These are phyloP conservation scores for Sporisorium graminicola DNA, from an alignment of 1,284 basidiomycete genomes.

Conservation along the genomic window DNA sequence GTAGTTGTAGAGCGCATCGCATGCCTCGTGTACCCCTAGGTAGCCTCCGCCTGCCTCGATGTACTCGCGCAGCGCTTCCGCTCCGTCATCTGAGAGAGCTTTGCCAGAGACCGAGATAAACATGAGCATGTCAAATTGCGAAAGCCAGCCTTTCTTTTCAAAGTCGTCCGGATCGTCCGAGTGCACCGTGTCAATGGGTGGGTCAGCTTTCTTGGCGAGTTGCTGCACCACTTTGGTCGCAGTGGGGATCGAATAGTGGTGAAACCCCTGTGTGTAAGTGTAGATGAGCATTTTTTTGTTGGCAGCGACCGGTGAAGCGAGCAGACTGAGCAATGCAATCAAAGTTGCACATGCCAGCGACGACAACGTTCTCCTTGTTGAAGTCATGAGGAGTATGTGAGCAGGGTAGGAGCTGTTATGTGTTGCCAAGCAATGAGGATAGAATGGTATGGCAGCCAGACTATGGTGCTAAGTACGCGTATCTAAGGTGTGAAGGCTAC, in stretches of 20 bases:
- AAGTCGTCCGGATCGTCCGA: conserved; percentile 52
- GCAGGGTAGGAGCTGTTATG: neutral
- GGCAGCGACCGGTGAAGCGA: conserved; percentile 28
- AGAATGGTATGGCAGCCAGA: neutral
- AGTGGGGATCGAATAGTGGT: conserved; percentile 55
- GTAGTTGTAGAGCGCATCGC: conserved; percentile 50
- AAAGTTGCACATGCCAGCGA: conserved; percentile 18
- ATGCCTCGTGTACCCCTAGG: conserved; percentile 60
- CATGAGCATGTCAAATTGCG: conserved; percentile 60
- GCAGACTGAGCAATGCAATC: conserved; percentile 14
- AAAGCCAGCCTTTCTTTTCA: conserved; percentile 44
- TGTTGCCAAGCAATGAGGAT: neutral
- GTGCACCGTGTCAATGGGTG: conserved; percentile 46
- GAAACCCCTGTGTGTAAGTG: conserved; percentile 55
- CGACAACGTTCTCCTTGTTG: conserved; percentile 8
- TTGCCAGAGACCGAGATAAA: conserved; percentile 58
- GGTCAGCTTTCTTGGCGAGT: conserved; percentile 39
- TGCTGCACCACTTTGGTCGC: conserved; percentile 51
- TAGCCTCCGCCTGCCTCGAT: conserved; percentile 62
- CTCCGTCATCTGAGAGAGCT: conserved; percentile 45
- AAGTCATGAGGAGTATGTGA: conserved; percentile 12
- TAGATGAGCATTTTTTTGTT: conserved; percentile 57
- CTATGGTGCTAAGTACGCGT: neutral
- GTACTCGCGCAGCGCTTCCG: conserved; percentile 48
- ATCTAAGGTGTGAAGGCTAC: neutral